phyloP scores from a whole-genome alignment of 106 monocot species.

The Narthecium ossifragum region DNA sequence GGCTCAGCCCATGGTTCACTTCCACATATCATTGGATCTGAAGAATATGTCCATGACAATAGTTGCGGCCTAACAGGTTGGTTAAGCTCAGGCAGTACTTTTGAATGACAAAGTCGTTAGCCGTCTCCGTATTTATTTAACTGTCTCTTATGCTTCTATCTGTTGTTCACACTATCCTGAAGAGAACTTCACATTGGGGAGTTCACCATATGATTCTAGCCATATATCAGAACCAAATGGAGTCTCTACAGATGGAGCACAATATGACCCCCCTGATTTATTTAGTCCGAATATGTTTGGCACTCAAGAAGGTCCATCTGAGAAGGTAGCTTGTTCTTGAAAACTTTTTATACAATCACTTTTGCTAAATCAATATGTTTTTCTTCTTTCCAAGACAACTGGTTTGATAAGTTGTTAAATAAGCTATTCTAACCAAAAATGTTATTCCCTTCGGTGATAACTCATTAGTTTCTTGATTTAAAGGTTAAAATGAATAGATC shows the following conservation, averaged over 20 bases:
- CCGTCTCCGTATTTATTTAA: too few species aligned
- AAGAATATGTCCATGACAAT: constrained; percentile 54
- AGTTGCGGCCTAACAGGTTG: constrained; percentile 51
- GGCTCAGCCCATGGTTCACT: constrained; percentile 21
- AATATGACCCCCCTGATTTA: constrained; percentile 16
- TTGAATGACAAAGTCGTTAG: too few species aligned
- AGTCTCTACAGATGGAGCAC: constrained; percentile 12
- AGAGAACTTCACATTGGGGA: constrained; percentile 23
- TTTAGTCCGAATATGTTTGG: constrained; percentile 19
- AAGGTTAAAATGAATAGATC: too few species aligned
- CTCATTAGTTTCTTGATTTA: too few species aligned
- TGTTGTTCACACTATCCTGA: constrained; percentile 4
- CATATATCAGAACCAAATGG: constrained; percentile 14
- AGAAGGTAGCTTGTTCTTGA: too few species aligned
- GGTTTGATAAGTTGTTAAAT: too few species aligned
- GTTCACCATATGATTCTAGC: constrained; percentile 9
- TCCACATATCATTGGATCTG: constrained; percentile 60
- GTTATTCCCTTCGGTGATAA: too few species aligned
- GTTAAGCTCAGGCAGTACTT: too few species aligned
- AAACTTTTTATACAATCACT: too few species aligned
- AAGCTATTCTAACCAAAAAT: too few species aligned
- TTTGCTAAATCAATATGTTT: too few species aligned
- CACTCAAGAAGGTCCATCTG: constrained; percentile 8
- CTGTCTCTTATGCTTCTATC: background rate
- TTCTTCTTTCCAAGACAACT: too few species aligned